A percentile compares a stretch with the other conserved stretches of the same genome.
These are phyloP conservation scores for Asterophora parasitica DNA, from an alignment of 768 basidiomycete genomes.

Conservation along the genomic window DNA sequence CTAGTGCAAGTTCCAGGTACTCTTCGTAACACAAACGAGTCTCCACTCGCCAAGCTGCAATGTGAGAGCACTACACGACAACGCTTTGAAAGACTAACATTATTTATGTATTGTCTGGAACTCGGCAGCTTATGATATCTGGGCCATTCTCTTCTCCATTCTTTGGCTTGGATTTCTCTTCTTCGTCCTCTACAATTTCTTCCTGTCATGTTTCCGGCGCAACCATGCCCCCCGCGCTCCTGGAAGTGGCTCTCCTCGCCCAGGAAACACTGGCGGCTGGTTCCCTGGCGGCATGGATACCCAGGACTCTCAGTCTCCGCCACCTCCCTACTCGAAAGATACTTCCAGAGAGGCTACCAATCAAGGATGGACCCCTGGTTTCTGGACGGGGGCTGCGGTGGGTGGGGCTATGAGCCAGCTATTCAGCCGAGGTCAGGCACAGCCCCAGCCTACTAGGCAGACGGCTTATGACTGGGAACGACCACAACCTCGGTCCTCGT, in stretches of 20 bases:
- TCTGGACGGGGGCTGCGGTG: slow-evolving; percentile 78
- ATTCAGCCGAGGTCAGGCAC: slow-evolving; percentile 33
- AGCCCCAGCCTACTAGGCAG: slow-evolving; percentile 7
- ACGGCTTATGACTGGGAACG: slow-evolving; percentile 59
- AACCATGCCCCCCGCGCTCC: slow-evolving; percentile 25
- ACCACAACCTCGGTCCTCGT: slow-evolving; percentile 24
- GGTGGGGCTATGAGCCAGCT: slow-evolving; percentile 67
- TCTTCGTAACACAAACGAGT: slow-evolving; percentile 30
- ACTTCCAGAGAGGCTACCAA: slow-evolving; percentile 20
- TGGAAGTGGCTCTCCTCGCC: slow-evolving; percentile 27
- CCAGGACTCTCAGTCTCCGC: slow-evolving; percentile 43
- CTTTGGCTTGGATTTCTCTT: slow-evolving; percentile 51
- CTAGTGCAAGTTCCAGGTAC: slow-evolving; percentile 63
- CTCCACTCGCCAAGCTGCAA: slow-evolving; percentile 22
- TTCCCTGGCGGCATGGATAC: slow-evolving; percentile 47
- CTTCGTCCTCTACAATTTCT: slow-evolving; percentile 52
- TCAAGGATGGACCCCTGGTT: slow-evolving; percentile 61
- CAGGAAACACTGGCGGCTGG: slow-evolving; percentile 42
- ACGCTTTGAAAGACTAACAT: too few relatives aligned
- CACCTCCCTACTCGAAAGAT: slow-evolving; percentile 56
- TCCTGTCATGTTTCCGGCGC: slow-evolving; percentile 49
- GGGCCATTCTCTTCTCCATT: slow-evolving; percentile 47
- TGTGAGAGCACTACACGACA: slow-evolving; percentile 19
- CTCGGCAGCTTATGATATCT: slow-evolving; percentile 44
- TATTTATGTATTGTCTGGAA: too few relatives aligned